Percentiles rank a stretch among this genome's conserved stretches.
These are phyloP conservation scores for Cicer bijugum DNA, from an alignment of 306 rosid species.

Conservation along the genomic window DNA sequence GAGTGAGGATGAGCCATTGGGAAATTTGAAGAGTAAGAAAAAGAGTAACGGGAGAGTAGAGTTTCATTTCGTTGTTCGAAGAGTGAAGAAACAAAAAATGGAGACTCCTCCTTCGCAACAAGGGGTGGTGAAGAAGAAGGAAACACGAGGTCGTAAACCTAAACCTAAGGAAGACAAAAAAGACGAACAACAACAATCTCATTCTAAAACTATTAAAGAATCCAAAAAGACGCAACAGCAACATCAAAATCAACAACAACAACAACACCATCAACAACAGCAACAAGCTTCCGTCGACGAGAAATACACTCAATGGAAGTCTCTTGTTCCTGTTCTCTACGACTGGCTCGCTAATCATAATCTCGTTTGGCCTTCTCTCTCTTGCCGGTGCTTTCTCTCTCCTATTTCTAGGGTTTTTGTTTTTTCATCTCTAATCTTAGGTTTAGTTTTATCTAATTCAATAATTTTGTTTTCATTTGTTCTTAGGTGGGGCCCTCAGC, in stretches of 20 bases:
- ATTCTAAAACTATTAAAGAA: constrained; percentile 38
- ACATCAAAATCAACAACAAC: constrained; percentile 12
- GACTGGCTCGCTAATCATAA: constrained; percentile 98
- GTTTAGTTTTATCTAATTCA: not conserved
- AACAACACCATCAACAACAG: constrained; percentile 15
- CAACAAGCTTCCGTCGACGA: constrained; percentile 75
- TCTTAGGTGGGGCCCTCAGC: constrained; percentile 94
- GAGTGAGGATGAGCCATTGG: too few species aligned
- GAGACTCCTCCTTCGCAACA: constrained; percentile 40
- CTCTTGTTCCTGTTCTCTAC: constrained; percentile 83
- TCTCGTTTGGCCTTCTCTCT: constrained; percentile 95
- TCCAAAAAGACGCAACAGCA: constrained; percentile 60
- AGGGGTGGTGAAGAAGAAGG: constrained; percentile 71
- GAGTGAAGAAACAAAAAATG: not conserved
- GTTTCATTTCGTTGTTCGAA: not conserved
- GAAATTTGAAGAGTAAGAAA: not conserved
- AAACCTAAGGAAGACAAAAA: constrained; percentile 75
- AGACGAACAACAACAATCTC: constrained; percentile 22
- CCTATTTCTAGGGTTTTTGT: constrained; percentile 36
- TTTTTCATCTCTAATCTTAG: not conserved
- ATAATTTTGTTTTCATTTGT: not conserved
- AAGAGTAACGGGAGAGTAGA: not conserved
- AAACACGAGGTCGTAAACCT: constrained; percentile 83
- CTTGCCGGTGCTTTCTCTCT: constrained; percentile 66
- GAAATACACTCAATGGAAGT: constrained; percentile 87